Evolutionary conservation across 2,329 filamentous ascomycete genomes (phyloP).

Genomic region (Knufia petricola): DNA sequence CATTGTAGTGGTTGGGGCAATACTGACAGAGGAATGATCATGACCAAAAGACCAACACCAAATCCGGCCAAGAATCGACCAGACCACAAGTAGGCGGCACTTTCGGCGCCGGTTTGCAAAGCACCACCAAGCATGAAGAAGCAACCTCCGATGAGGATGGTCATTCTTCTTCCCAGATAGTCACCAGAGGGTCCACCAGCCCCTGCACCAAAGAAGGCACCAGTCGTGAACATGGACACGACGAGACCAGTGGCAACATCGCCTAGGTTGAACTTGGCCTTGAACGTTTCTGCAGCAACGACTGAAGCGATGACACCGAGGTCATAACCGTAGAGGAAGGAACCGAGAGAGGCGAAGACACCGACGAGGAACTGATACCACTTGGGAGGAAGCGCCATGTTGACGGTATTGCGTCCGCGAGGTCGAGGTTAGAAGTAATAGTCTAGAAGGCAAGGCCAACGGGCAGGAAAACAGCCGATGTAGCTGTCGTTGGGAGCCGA

Average conservation of each 20-base stretch:
- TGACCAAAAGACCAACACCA: conserved; percentile 52
- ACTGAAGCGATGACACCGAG: conserved; percentile 52
- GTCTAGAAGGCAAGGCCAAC: no score
- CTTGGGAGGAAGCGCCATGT: conserved; percentile 47
- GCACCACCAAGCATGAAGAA: conserved; percentile 64
- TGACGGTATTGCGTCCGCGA: conserved; percentile 14
- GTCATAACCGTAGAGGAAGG: conserved; percentile 51
- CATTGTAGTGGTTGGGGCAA: neutral
- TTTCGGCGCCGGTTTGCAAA: conserved; percentile 60
- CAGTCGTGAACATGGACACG: conserved; percentile 67
- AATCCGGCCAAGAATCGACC: conserved; percentile 61
- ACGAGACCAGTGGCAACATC: conserved; percentile 49
- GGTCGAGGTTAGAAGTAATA: no score
- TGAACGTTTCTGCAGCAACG: conserved; percentile 35
- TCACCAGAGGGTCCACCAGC: conserved; percentile 57
- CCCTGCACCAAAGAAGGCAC: conserved; percentile 61
- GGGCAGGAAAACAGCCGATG: no score
- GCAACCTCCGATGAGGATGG: conserved; percentile 61
- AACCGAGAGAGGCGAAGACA: conserved; percentile 51
- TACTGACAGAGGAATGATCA: conserved; percentile 51
- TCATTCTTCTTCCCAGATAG: conserved; percentile 57
- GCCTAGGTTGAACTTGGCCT: conserved; percentile 24
- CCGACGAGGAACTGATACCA: conserved; percentile 52
- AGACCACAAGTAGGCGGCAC: conserved; percentile 54
- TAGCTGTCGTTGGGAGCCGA: no score